phyloP scores from a whole-genome alignment of 2,329 filamentous ascomycete genomes.

The Aureobasidium sp. region DNA sequence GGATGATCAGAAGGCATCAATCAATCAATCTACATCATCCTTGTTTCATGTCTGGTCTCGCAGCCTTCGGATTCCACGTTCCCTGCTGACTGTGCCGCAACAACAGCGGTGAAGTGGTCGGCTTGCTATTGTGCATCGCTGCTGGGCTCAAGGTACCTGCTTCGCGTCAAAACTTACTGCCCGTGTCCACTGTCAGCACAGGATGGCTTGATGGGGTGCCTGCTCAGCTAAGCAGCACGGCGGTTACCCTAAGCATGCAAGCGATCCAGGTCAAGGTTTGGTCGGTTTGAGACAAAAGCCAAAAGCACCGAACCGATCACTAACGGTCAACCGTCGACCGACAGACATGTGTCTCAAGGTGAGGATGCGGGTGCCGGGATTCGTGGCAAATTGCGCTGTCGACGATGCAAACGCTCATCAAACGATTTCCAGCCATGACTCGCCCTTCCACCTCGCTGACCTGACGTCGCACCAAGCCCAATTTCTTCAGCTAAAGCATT shows the following conservation, averaged over 20 bases:
- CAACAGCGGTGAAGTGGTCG: not conserved
- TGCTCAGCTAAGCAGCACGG: slow-evolving; percentile 12
- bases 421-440: slow-evolving; percentile 10
- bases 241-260: slow-evolving; percentile 5
- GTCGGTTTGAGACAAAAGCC: slow-evolving; percentile 11
- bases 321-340: slow-evolving; percentile 5
- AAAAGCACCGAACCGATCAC: slow-evolving; percentile 12
- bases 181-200: slow-evolving; percentile 8
- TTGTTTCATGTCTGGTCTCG: slow-evolving; percentile 12
- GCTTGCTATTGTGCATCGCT: not conserved
- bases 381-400: slow-evolving; percentile 16
- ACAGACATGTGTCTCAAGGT: slow-evolving; percentile 14
- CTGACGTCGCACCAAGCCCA: slow-evolving; percentile 9
- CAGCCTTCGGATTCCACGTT: slow-evolving; percentile 5
- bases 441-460: not conserved
- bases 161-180: not conserved
- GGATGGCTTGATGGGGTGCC: not conserved
- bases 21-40: slow-evolving; percentile 8
- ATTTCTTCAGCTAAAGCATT: slow-evolving; percentile 12
- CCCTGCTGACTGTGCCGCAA: slow-evolving; percentile 10
- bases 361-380: not conserved
- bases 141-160: slow-evolving; percentile 1
- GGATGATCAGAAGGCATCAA: slow-evolving; percentile 1
- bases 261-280: slow-evolving; percentile 14
- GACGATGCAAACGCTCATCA: slow-evolving; percentile 9